phyloP scores from a whole-genome alignment of 2,329 filamentous ascomycete species.

The Apiospora aurea region DNA sequence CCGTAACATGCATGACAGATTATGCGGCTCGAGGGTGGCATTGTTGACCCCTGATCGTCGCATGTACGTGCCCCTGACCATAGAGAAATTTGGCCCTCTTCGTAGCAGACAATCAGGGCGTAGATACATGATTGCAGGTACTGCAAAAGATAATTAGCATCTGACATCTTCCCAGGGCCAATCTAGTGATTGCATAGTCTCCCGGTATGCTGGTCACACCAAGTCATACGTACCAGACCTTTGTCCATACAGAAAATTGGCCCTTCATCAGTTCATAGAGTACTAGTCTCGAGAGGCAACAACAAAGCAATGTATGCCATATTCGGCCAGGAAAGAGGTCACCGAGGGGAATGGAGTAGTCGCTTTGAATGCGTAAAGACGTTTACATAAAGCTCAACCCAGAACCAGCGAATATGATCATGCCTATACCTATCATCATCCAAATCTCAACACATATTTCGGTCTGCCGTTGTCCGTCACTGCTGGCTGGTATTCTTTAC shows the following conservation, averaged over 20 bases:
- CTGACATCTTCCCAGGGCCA: neutral
- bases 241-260: neutral
- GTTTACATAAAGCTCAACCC: neutral
- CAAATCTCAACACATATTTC: neutral
- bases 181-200: neutral
- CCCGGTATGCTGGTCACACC: neutral
- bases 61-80: neutral
- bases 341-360: neutral
- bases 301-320: neutral
- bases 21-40: neutral
- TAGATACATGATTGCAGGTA: neutral
- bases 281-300: neutral
- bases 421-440: neutral
- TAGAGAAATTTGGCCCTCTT: neutral
- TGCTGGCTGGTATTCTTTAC: too few species aligned
- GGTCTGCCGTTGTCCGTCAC: neutral
- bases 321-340: neutral
- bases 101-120: neutral
- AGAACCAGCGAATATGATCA: neutral
- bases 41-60: neutral
- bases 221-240: neutral
- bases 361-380: neutral
- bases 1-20: neutral
- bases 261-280: neutral
- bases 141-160: neutral